Evolutionary conservation across 2,329 filamentous ascomycete species (phyloP), one percentile per base, ranked within the genome.

Genomic region (Botrytis hyacinthi): DNA sequence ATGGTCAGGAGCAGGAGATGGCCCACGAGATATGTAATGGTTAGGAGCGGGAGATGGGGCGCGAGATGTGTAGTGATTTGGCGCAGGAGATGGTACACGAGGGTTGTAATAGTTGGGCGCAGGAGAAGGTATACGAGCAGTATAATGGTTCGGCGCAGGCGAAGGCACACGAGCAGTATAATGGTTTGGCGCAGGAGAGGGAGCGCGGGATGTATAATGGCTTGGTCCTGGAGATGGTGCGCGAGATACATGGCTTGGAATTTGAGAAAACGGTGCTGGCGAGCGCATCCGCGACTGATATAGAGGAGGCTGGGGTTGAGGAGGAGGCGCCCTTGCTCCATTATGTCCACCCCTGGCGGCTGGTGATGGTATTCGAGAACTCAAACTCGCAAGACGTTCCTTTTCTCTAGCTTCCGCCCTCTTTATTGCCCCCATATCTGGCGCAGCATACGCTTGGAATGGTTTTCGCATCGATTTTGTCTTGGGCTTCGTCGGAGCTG

Each of bases 401-500:
- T 81, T 76, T 70, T 80, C 80, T 66, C 76, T 72, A 16, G 77
- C 35, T 57, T 81, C 78, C 60, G 77, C 78, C 60, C 79, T 87
- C 73, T 89, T 87, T 76, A 90, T 88, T 48, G 88, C 87, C 26
- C 87, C 90, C 22, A 88, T 89, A 80, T 91, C 89, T 40, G 90
- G 90, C 37, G 89, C 89, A 51, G 89, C 84, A 79, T 92, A 92
- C 57, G 90, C 89, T 80, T 91, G 88, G 78, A 91, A 92, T 0
- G 90, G 89, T 76, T 90, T 91, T 76, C 90, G 87, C 78, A 90
- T 91, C 1, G 88, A 87, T 81, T 86, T 90, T 35, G 87, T 86
- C 80, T 91, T 81, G 12, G 78, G 68, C 57, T 79, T 79, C 59
- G 82, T 70, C 74, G 82, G 77, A 57, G 79, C 70, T 60, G 74